These are phyloP conservation scores for Tricholoma bakamatsutake DNA, from an alignment of 768 basidiomycete species.

Conservation along the genomic window DNA sequence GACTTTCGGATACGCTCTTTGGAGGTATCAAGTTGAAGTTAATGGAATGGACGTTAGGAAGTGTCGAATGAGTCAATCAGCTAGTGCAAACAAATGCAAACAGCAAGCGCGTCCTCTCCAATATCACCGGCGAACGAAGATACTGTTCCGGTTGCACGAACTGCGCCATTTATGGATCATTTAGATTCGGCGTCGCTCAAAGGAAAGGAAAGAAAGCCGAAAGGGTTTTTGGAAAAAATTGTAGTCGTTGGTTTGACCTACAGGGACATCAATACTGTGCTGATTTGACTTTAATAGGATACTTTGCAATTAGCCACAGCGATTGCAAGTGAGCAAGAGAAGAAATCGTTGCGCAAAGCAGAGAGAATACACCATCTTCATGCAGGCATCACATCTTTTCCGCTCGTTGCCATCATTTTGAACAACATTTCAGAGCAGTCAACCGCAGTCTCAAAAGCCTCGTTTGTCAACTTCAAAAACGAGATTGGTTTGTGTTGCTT, in stretches of 20 bases:
- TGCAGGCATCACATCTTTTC: conserved; percentile 20
- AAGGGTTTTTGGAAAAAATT: conserved; percentile 31
- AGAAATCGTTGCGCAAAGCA: conserved; percentile 33
- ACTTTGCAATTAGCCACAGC: conserved; percentile 40
- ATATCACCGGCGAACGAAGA: background rate
- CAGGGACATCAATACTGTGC: background rate
- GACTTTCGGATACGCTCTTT: no score
- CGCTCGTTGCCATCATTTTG: background rate
- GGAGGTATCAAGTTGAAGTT: no score
- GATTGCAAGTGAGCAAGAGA: conserved; percentile 41
- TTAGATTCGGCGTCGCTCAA: background rate
- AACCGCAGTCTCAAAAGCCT: conserved; percentile 21
- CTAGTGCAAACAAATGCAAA: background rate
- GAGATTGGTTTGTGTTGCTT: conserved; percentile 30
- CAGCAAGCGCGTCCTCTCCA: background rate
- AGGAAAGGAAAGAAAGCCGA: conserved; percentile 23
- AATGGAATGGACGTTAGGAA: no score
- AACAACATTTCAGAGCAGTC: conserved; percentile 17
- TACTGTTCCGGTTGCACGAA: background rate
- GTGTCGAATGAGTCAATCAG: no score
- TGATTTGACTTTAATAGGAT: conserved; percentile 29
- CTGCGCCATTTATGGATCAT: conserved; percentile 3
- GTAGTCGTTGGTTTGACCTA: conserved; percentile 15
- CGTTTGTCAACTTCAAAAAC: conserved; percentile 25
- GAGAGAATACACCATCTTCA: conserved; percentile 35